Evolutionary conservation across 1,139 yeast species (phyloP), one percentile per base, ranked within the genome.

Genomic region (Geotrichum candidum): DNA sequence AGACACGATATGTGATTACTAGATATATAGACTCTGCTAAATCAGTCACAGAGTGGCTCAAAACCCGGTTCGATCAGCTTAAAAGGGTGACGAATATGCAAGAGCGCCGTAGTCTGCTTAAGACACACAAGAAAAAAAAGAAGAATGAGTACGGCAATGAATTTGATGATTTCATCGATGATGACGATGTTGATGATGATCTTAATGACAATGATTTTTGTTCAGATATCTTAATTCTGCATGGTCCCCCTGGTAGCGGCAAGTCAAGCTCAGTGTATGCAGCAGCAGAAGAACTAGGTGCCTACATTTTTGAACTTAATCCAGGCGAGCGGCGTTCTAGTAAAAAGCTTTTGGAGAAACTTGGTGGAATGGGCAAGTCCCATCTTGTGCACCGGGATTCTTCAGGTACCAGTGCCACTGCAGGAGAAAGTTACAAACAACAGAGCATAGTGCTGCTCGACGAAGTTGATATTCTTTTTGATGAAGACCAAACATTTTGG

Each of bases 401-500:
- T 84, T 60, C 23, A 23, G 48, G 48, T 41, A n/a, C 48, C n/a
- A 23, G 9, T 41, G 7, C 48, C 22, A 18, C 10, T 41, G 48
- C 10, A 10, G 48, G 48, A 41, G 48, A 41, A 41, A 41, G 22
- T 10, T 41, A 41, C 53, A 41, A 60, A 58, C 86, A 84, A 63
- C 81, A 84, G 61, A 91, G 94, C 5, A 76, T 91, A 9, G 85
- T 94, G 2, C 74, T 94, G 48, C 79, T 94, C 60, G 97, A 92
- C 68, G 97, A 94, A 68, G 92, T 89, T 33, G 97, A 94, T 72
- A 78, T 90, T 15, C 73, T 92, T 35, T 90, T 87, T 69, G 94
- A 87, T 63, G 88, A 85, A 57, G 97, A 91, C 67, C 82, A 81
- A 66, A 84, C 85, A 0, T 92, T 94, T 70, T 94, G 98, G 97